phyloP scores from a whole-genome alignment of 2,329 filamentous ascomycete genomes.

The Penicillium sp. region DNA sequence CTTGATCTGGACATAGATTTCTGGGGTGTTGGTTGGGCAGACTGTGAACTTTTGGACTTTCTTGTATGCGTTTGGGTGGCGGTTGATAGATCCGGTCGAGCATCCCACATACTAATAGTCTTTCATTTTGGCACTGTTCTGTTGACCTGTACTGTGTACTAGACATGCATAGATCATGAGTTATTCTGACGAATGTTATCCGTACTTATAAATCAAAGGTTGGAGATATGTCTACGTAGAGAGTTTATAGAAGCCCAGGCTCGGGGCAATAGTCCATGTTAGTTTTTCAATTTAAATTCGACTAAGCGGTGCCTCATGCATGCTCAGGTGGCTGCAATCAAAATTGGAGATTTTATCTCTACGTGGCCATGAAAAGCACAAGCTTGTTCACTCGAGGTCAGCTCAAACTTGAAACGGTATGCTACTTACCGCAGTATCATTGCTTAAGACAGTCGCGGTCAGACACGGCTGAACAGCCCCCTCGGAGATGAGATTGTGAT shows the following conservation, averaged over 20 bases:
- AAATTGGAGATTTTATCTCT: too few species aligned
- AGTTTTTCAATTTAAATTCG: too few species aligned
- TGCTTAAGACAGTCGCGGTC: background rate
- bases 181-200: background rate
- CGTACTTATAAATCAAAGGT: background rate
- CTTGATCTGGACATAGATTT: conserved; percentile 8
- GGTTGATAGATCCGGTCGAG: conserved; percentile 1
- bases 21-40: background rate
- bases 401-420: too few species aligned
- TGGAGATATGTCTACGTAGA: too few species aligned
- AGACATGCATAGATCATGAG: background rate
- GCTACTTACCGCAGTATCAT: background rate
- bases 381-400: too few species aligned
- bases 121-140: background rate
- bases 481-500: too few species aligned
- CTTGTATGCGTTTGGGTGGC: background rate
- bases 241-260: too few species aligned
- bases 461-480: background rate
- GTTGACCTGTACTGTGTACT: background rate
- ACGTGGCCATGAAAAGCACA: too few species aligned
- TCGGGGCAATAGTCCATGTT: too few species aligned
- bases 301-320: too few species aligned
- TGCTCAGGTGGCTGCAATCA: too few species aligned
- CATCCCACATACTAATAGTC: conserved; percentile 3
- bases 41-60: background rate